Conservation (phyloP, 176 grass and related monocot genomes). For the Typha latifolia region DNA sequence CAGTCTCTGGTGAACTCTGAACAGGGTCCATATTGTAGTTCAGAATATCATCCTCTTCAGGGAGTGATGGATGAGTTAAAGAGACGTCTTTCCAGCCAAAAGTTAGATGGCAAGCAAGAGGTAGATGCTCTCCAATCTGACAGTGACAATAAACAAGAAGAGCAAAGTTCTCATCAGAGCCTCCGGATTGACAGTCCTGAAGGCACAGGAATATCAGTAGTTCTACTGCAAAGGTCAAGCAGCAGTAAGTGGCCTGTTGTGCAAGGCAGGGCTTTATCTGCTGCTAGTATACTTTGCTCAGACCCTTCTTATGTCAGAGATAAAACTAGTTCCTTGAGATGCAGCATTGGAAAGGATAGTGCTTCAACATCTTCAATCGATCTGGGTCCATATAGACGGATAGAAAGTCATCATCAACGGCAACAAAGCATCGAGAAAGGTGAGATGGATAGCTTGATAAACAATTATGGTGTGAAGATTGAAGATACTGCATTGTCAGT, state of each 20-base stretch:
- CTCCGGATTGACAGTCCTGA: too few relatives aligned
- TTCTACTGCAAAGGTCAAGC: conserved; percentile 54
- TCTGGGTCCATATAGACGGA: conserved; percentile 65
- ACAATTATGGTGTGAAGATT: neutral
- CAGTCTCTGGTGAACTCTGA: too few relatives aligned
- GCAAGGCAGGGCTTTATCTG: conserved; percentile 38
- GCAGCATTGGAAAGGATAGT: conserved; percentile 51
- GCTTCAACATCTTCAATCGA: conserved; percentile 80
- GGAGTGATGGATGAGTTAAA: too few relatives aligned
- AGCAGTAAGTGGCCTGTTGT: conserved; percentile 54
- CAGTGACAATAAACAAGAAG: too few relatives aligned
- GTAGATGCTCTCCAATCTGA: too few relatives aligned
- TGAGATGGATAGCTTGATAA: neutral
- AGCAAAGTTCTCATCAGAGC: too few relatives aligned
- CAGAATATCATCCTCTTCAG: too few relatives aligned
- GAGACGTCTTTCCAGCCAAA: too few relatives aligned
- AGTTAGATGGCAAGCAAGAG: too few relatives aligned
- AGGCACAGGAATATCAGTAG: conserved; percentile 53
- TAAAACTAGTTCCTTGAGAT: conserved; percentile 50
- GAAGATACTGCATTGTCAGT: neutral
- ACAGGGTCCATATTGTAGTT: too few relatives aligned
- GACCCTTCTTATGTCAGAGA: conserved; percentile 69
- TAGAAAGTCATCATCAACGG: conserved; percentile 36
- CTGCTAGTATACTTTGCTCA: conserved; percentile 47
- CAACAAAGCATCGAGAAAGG: conserved; percentile 10